Conservation (phyloP, 129 eudicot genomes). For the Oenanthe sinensis region DNA sequence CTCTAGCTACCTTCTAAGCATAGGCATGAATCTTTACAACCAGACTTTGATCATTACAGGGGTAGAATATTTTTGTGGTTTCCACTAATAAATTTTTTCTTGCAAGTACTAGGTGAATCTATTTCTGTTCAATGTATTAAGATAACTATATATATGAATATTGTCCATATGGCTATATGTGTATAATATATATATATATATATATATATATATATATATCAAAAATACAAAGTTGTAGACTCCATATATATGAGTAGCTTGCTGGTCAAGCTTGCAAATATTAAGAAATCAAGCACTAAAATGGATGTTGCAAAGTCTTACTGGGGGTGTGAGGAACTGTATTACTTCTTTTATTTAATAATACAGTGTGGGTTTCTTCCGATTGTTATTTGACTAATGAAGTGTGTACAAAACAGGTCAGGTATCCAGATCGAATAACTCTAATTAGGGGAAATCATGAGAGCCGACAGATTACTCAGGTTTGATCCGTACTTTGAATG, state of each 20-base stretch:
- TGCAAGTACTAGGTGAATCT: not conserved
- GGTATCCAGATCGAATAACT: constrained; percentile 95
- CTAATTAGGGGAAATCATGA: constrained; percentile 94
- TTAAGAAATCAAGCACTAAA: not conserved
- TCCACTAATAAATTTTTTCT: not conserved
- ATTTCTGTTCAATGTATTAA: not conserved
- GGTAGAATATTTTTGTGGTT: not conserved
- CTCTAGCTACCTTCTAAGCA: not conserved
- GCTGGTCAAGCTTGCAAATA: not conserved
- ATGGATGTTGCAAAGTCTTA: not conserved
- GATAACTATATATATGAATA: not conserved
- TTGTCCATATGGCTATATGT: not conserved
- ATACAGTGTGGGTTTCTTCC: not conserved
- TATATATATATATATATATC: no score
- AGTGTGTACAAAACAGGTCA: constrained; percentile 48
- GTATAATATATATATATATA: no score
- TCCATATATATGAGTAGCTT: not conserved
- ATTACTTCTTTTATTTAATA: not conserved
- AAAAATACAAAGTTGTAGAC: not conserved
- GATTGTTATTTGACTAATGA: constrained; percentile 16
- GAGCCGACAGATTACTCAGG: constrained; percentile 99
- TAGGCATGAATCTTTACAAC: not conserved
- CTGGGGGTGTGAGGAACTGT: not conserved
- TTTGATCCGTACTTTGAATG: constrained; percentile 15
- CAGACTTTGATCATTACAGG: not conserved